Conservation (phyloP, 2,329 filamentous ascomycete genomes). For the Stagonosporopsis chrysanthemi region DNA sequence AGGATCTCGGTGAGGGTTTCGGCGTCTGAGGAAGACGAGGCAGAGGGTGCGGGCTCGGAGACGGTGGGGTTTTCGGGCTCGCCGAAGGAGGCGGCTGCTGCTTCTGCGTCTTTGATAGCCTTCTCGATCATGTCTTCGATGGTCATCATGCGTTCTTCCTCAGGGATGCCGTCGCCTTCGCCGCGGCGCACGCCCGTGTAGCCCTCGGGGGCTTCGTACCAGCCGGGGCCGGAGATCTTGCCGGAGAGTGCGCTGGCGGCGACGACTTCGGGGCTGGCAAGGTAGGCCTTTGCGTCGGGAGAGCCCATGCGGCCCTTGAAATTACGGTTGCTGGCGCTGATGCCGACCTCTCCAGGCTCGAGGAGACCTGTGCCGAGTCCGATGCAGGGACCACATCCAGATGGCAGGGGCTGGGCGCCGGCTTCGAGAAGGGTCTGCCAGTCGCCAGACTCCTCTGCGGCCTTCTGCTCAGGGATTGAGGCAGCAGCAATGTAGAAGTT, state of each 20-base stretch:
- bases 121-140: constrained; percentile 76
- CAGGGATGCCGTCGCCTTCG: constrained; percentile 71
- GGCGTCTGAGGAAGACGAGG: constrained; percentile 28
- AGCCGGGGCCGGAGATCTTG: constrained; percentile 76
- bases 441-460: constrained; percentile 80
- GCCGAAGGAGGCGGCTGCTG: constrained; percentile 61
- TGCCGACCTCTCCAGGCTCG: constrained; percentile 85
- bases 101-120: constrained; percentile 73
- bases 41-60: constrained; percentile 28
- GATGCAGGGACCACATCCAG: constrained; percentile 86
- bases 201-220: constrained; percentile 75
- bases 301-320: constrained; percentile 92
- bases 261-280: constrained; percentile 89
- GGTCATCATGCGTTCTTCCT: constrained; percentile 70
- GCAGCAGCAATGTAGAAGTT: constrained; percentile 91
- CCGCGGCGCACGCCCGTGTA: constrained; percentile 73
- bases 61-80: constrained; percentile 42
- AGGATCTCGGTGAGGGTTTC: constrained; percentile 71
- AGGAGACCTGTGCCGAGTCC: constrained; percentile 81
- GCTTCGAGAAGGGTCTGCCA: constrained; percentile 85
- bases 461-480: constrained; percentile 76
- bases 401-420: constrained; percentile 74
- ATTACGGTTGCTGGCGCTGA: constrained; percentile 84
- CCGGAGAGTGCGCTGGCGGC: constrained; percentile 84
- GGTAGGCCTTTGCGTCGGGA: constrained; percentile 80